Conservation (phyloP, 331 rosid genomes). For the Saraca asoca region DNA sequence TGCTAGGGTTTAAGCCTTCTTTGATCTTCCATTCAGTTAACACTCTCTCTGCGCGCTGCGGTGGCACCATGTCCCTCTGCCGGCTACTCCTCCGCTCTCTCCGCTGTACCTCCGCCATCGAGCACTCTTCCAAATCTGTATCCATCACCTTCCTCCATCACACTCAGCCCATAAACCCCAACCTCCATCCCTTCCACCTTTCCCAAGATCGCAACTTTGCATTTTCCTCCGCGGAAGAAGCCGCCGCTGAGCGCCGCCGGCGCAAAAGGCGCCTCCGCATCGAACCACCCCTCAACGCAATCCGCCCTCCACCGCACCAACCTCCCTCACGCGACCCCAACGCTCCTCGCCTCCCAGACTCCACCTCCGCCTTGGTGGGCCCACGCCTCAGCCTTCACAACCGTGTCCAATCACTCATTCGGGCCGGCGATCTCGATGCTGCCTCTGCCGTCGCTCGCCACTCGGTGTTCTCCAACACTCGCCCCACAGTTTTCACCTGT, state of each 20-base stretch:
- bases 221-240: constrained; percentile 93
- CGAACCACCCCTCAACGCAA: constrained; percentile 87
- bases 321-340: constrained; percentile 72
- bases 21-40: not conserved
- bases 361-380: constrained; percentile 82
- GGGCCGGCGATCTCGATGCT: constrained; percentile 88
- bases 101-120: constrained; percentile 43
- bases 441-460: constrained; percentile 80
- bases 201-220: constrained; percentile 59
- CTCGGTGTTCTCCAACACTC: constrained; percentile 75
- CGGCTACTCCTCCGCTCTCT: constrained; percentile 71
- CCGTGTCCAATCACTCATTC: constrained; percentile 91
- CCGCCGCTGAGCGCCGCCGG: constrained; percentile 90
- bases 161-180: constrained; percentile 8
- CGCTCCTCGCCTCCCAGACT: constrained; percentile 88
- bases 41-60: not conserved
- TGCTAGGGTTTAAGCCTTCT: not conserved
- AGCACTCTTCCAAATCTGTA: constrained; percentile 13
- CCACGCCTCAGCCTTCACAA: constrained; percentile 88
- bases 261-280: constrained; percentile 90
- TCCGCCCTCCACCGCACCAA: constrained; percentile 62
- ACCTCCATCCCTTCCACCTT: constrained; percentile 10
- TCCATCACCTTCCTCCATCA: constrained; percentile 31
- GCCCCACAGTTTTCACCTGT: constrained; percentile 95
- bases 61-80: constrained; percentile 50